Conservation (phyloP, 306 rosid genomes). For the Gleditsia sinensis region DNA sequence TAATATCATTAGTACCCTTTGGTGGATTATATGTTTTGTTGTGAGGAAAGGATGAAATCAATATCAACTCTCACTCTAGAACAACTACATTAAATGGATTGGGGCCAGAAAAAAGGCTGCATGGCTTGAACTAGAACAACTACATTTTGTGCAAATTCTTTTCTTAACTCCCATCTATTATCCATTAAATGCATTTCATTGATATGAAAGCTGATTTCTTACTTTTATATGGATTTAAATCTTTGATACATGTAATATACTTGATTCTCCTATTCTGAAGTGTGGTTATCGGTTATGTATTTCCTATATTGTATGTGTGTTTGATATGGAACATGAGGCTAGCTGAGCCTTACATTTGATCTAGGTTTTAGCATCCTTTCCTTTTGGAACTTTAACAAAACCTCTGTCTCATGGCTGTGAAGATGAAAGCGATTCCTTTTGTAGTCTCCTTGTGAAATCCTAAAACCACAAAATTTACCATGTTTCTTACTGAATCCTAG, state of each 20-base stretch:
- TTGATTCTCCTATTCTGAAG: conserved; percentile 7
- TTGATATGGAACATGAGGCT: not conserved
- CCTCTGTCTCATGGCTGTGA: not conserved
- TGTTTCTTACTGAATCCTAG: conserved; percentile 36
- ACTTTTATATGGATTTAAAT: conserved; percentile 8
- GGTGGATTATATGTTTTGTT: not conserved
- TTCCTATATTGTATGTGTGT: not conserved
- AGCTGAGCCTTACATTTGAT: conserved; percentile 1
- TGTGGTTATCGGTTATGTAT: not conserved
- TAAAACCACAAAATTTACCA: conserved; percentile 10
- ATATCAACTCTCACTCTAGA: not conserved
- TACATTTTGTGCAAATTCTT: not conserved
- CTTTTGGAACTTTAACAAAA: conserved; percentile 10
- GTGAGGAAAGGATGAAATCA: not conserved
- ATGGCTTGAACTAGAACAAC: not conserved
- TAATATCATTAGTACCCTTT: not conserved
- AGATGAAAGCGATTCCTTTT: conserved; percentile 17
- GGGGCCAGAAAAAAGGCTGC: not conserved
- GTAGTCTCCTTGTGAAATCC: not conserved
- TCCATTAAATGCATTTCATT: conserved; percentile 4
- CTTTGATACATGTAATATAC: not conserved
- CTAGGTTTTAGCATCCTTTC: not conserved
- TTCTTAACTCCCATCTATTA: not conserved
- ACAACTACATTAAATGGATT: not conserved
- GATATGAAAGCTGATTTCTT: conserved; percentile 10